phyloP scores from a whole-genome alignment of 2,329 filamentous ascomycete species.

The Hirsutella rhossiliensis region DNA sequence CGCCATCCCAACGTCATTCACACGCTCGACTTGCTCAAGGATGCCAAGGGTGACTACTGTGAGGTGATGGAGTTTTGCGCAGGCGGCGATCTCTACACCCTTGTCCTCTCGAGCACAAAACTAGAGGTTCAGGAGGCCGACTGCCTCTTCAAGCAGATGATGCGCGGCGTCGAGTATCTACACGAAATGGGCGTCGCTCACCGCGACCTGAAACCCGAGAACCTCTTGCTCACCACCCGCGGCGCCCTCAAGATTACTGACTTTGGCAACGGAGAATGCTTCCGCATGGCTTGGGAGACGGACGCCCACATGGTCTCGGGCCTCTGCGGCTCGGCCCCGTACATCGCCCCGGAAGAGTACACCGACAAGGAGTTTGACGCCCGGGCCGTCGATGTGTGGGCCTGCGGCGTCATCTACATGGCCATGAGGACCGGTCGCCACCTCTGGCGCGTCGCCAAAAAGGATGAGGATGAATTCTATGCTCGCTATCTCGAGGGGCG shows the following conservation, averaged over 20 bases:
- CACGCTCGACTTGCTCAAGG: conserved; percentile 87
- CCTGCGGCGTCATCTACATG: conserved; percentile 98
- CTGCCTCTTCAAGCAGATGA: conserved; percentile 98
- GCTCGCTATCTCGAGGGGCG: conserved; percentile 86
- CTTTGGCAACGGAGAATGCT: conserved; percentile 97
- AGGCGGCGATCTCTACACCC: conserved; percentile 87
- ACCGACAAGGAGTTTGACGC: conserved; percentile 92
- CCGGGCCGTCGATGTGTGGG: conserved; percentile 95
- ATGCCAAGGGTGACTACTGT: conserved; percentile 94
- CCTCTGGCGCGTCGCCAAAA: conserved; percentile 92
- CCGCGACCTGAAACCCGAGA: conserved; percentile 93
- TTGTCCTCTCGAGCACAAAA: conserved; percentile 83
- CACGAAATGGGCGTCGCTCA: conserved; percentile 99
- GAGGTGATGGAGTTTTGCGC: conserved; percentile 99
- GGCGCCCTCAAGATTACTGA: conserved; percentile 95
- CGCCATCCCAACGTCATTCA: conserved; percentile 97
- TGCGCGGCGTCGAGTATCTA: conserved; percentile 98
- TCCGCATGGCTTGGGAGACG: conserved; percentile 98
- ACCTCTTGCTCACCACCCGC: conserved; percentile 82
- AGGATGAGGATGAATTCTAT: conserved; percentile 96
- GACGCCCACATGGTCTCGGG: conserved; percentile 97
- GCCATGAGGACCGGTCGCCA: conserved; percentile 95
- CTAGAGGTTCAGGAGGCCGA: conserved; percentile 88
- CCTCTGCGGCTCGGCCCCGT: conserved; percentile 89
- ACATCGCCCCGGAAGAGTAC: conserved; percentile 96